phyloP scores from a whole-genome alignment of 495 filamentous ascomycete species.

The Neurospora sp. region DNA sequence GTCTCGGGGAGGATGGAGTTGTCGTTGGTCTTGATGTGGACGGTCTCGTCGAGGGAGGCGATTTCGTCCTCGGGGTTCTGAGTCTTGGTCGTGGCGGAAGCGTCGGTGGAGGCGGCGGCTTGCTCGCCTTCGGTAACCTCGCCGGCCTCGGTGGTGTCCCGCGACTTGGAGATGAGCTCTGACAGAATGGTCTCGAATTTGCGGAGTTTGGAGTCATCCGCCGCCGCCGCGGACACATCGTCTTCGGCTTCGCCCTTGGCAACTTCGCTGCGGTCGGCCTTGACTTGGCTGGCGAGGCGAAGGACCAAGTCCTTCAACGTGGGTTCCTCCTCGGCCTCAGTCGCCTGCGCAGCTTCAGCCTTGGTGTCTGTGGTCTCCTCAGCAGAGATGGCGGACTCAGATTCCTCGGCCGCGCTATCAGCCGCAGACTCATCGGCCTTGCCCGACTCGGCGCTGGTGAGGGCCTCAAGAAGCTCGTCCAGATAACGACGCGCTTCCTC shows the following conservation, averaged over 20 bases:
- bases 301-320: conserved; percentile 22
- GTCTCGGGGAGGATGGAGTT: conserved; percentile 2
- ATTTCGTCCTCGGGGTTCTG: conserved; percentile 1
- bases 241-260: conserved; percentile 1
- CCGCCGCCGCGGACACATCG: not conserved
- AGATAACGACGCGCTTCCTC: conserved; percentile 29
- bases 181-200: conserved; percentile 32
- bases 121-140: not conserved
- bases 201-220: conserved; percentile 23
- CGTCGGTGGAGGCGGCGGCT: not conserved
- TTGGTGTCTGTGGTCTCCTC: conserved; percentile 1
- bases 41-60: not conserved
- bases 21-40: conserved; percentile 3
- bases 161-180: conserved; percentile 22
- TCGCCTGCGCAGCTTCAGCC: conserved; percentile 8
- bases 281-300: conserved; percentile 11
- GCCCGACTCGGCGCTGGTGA: conserved; percentile 20
- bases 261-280: not conserved
- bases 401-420: conserved; percentile 1
- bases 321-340: conserved; percentile 10
- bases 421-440: conserved; percentile 4
- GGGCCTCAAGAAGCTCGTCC: conserved; percentile 29
- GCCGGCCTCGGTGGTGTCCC: not conserved
- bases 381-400: not conserved
- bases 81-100: not conserved